Percentiles rank a stretch among this genome's conserved stretches.
These are phyloP conservation scores for Fragaria vesca DNA, from an alignment of 306 rosid genomes.

Conservation along the genomic window DNA sequence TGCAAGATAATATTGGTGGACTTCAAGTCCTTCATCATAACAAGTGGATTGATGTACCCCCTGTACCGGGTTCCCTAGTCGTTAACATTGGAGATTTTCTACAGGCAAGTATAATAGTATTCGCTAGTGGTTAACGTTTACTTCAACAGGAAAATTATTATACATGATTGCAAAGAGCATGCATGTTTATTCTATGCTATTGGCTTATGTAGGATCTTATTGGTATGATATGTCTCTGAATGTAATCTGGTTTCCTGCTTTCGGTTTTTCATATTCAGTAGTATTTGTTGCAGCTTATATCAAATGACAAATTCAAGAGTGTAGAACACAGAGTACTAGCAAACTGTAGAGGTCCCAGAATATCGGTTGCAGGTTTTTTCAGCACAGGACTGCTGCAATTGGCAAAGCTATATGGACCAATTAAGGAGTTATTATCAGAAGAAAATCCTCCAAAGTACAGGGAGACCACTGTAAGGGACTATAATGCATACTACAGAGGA, in stretches of 20 bases:
- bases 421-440: constrained; percentile 15
- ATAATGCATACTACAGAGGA: neutral
- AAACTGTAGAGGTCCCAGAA: constrained; percentile 16
- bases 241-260: neutral
- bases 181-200: no score
- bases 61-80: neutral
- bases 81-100: neutral
- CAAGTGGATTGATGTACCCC: neutral
- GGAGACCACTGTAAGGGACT: neutral
- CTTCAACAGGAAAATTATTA: neutral
- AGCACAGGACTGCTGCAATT: neutral
- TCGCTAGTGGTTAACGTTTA: neutral
- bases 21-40: constrained; percentile 21
- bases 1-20: constrained; percentile 43
- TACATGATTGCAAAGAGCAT: no score
- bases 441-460: constrained; percentile 2
- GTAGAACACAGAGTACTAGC: constrained; percentile 36
- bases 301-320: constrained; percentile 51
- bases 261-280: neutral
- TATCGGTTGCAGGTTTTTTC: neutral
- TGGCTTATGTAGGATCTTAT: no score
- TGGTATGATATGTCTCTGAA: neutral
- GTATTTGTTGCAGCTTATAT: neutral
- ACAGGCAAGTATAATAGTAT: neutral
- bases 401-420: neutral